These are phyloP conservation scores for Aegilops tauschii DNA, from an alignment of 176 grass and related monocot genomes.

Conservation along the genomic window DNA sequence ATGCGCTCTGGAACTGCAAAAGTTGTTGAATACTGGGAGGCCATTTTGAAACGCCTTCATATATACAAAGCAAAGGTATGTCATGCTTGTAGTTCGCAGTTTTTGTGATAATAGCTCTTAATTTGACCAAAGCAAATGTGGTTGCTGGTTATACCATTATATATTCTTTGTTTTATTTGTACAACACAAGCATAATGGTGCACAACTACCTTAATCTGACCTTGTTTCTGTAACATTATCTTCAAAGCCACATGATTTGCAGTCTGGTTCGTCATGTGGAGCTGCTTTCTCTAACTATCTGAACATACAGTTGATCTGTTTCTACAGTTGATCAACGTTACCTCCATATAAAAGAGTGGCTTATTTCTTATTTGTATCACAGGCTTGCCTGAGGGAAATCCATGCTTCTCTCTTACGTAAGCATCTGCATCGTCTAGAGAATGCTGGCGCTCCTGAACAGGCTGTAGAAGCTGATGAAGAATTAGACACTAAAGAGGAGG, in stretches of 20 bases:
- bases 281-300: not conserved
- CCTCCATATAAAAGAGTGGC: not conserved
- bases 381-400: constrained; percentile 91
- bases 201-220: not conserved
- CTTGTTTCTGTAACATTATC: not conserved
- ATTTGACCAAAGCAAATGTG: constrained; percentile 16
- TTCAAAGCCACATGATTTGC: constrained; percentile 11
- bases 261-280: constrained; percentile 11
- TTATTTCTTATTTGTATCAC: constrained; percentile 23
- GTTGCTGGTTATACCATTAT: not conserved
- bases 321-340: not conserved
- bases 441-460: constrained; percentile 44
- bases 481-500: constrained; percentile 36
- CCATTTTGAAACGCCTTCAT: constrained; percentile 87
- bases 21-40: constrained; percentile 99
- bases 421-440: constrained; percentile 81
- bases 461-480: constrained; percentile 49
- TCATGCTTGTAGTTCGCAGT: constrained; percentile 15
- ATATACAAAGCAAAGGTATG: constrained; percentile 98
- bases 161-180: not conserved
- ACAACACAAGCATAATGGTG: not conserved
- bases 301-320: constrained; percentile 18
- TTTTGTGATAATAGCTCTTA: constrained; percentile 6
- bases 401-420: constrained; percentile 91
- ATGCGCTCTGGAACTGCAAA: constrained; percentile 96